Conservation (phyloP, 73 alveolate genomes). For the Paramecium bursaria region DNA sequence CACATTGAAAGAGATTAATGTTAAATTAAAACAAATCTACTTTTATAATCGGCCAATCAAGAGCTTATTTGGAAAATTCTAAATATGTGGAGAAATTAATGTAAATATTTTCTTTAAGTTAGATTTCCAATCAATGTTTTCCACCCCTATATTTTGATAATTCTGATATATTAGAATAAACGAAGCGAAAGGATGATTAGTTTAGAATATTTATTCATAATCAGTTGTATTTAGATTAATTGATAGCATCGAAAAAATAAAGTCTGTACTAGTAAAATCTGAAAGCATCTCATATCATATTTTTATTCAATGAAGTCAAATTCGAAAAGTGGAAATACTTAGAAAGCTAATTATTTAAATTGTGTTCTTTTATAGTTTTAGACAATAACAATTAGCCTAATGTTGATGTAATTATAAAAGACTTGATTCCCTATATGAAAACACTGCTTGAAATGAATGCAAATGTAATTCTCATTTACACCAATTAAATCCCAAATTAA, state of each 20-base stretch:
- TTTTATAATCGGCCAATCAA: not conserved
- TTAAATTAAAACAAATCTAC: slow-evolving; percentile 4
- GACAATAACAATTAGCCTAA: not conserved
- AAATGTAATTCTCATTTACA: slow-evolving; percentile 34
- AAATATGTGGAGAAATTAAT: not conserved
- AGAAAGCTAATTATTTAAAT: slow-evolving; percentile 4
- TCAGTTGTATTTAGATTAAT: not conserved
- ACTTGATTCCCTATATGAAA: slow-evolving; percentile 12
- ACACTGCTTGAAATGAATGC: not conserved
- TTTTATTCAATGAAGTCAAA: slow-evolving; percentile 8
- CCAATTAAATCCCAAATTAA: not conserved
- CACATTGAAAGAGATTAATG: slow-evolving; percentile 27
- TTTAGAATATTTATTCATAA: slow-evolving; percentile 32
- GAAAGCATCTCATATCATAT: not conserved
- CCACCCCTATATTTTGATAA: slow-evolving; percentile 36
- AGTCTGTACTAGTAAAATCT: slow-evolving; percentile 17
- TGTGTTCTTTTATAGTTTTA: not conserved
- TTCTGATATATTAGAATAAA: slow-evolving; percentile 11
- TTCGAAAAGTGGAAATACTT: slow-evolving; percentile 3
- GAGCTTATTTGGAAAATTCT: not conserved
- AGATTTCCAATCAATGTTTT: not conserved
- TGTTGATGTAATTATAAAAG: not conserved
- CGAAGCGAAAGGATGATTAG: slow-evolving; percentile 13
- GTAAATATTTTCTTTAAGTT: not conserved
- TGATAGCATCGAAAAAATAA: not conserved